Conservation (phyloP, 208 protist genomes). For the Trypanosoma grayi region DNA sequence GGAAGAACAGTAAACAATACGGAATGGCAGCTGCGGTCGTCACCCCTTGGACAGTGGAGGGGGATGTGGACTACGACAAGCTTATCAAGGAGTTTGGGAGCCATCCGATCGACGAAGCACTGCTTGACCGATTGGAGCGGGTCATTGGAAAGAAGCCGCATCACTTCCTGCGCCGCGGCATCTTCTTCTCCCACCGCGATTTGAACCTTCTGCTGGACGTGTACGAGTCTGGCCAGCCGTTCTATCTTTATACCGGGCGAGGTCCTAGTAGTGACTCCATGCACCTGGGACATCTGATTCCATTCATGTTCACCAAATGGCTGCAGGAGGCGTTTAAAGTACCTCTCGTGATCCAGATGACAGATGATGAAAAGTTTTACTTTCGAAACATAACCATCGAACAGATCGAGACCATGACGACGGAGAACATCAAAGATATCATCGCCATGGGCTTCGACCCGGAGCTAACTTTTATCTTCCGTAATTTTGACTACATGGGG, state of each 20-base stretch:
- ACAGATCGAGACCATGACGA: conserved; percentile 90
- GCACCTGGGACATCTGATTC: conserved; percentile 99
- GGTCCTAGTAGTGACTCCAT: conserved; percentile 98
- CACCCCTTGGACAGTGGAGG: conserved; percentile 92
- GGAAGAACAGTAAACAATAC: conserved; percentile 1
- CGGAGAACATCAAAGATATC: conserved; percentile 99
- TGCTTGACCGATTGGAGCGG: conserved; percentile 87
- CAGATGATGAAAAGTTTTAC: conserved; percentile 99
- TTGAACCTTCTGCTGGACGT: conserved; percentile 96
- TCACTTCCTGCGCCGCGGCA: conserved; percentile 89
- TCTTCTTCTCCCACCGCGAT: conserved; percentile 99
- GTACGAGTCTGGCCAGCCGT: conserved; percentile 95
- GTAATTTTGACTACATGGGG: conserved; percentile 97
- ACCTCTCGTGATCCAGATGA: conserved; percentile 99
- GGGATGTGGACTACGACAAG: conserved; percentile 94
- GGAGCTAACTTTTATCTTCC: conserved; percentile 99
- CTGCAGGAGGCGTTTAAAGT: conserved; percentile 99
- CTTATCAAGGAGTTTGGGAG: conserved; percentile 92
- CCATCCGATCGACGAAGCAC: conserved; percentile 69
- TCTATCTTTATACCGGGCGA: conserved; percentile 99
- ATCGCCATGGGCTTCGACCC: conserved; percentile 99
- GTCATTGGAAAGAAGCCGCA: conserved; percentile 87
- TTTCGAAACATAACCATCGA: conserved; percentile 97
- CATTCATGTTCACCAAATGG: conserved; percentile 99
- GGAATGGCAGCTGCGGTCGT: conserved; percentile 51